Conservation (phyloP, 164 flowering plant species). For the Magnolia kwangsiensis region DNA sequence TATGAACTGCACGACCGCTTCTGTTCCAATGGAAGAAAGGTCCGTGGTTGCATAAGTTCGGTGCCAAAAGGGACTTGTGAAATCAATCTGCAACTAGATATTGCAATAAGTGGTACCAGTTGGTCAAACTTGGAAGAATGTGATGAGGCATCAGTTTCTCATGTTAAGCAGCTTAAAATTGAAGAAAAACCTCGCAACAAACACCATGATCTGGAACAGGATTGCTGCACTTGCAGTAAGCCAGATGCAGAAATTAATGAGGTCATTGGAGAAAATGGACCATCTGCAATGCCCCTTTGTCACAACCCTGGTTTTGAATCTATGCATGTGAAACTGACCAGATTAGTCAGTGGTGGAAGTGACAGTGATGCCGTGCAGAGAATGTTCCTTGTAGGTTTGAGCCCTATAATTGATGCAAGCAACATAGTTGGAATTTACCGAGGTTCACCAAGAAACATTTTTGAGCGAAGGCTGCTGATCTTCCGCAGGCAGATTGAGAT, state of each 20-base stretch:
- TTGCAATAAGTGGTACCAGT: slow-evolving; percentile 47
- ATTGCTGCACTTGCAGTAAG: slow-evolving; percentile 23
- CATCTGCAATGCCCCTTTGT: slow-evolving; percentile 10
- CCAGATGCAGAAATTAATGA: slow-evolving; percentile 24
- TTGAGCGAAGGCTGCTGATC: slow-evolving; percentile 41
- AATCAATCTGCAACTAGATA: slow-evolving; percentile 67
- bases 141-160: slow-evolving; percentile 54
- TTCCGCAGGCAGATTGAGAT: slow-evolving; percentile 76
- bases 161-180: slow-evolving; percentile 32
- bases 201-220: slow-evolving; percentile 22
- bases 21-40: slow-evolving; percentile 17
- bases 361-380: background rate
- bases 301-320: slow-evolving; percentile 24
- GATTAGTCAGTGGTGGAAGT: background rate
- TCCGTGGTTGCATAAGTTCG: slow-evolving; percentile 6
- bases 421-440: slow-evolving; percentile 39
- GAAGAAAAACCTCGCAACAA: slow-evolving; percentile 24
- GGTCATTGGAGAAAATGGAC: slow-evolving; percentile 23
- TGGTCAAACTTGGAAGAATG: slow-evolving; percentile 37
- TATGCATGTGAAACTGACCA: slow-evolving; percentile 2
- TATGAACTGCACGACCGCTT: slow-evolving; percentile 13
- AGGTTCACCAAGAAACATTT: slow-evolving; percentile 21
- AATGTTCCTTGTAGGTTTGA: slow-evolving; percentile 28
- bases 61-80: slow-evolving; percentile 39
- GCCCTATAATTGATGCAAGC: slow-evolving; percentile 20